Evolutionary conservation across 768 basidiomycete species (phyloP).

Genomic region (Termitomyces eurrhizus): DNA sequence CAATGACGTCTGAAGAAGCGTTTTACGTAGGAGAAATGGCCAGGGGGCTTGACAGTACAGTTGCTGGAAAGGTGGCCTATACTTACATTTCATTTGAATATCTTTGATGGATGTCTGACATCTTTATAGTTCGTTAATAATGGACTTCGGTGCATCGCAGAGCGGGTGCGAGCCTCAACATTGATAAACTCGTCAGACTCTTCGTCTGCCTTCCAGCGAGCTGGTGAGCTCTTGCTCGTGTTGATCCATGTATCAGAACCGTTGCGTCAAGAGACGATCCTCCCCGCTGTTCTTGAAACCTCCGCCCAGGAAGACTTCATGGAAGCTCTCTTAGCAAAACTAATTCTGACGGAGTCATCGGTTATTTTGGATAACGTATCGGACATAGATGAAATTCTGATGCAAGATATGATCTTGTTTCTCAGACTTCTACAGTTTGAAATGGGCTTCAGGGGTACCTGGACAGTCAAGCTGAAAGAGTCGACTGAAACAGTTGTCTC

Average conservation of each 20-base stretch:
- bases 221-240: constrained; percentile 67
- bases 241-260: constrained; percentile 68
- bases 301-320: constrained; percentile 58
- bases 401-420: constrained; percentile 50
- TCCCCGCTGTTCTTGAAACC: constrained; percentile 48
- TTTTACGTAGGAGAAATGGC: constrained; percentile 84
- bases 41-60: constrained; percentile 57
- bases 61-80: constrained; percentile 60
- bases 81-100: not conserved
- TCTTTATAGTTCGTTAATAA: constrained; percentile 64
- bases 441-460: constrained; percentile 57
- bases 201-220: constrained; percentile 41
- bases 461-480: constrained; percentile 50
- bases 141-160: constrained; percentile 62
- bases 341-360: constrained; percentile 36
- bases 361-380: constrained; percentile 23
- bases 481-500: constrained; percentile 37
- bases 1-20: constrained; percentile 74
- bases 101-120: not conserved
- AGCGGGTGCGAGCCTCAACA: constrained; percentile 40
- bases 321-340: constrained; percentile 40
- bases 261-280: constrained; percentile 41
- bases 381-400: constrained; percentile 21
- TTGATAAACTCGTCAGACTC: constrained; percentile 22
- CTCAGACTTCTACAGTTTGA: constrained; percentile 71